Percentiles rank a stretch among this genome's conserved stretches.
Evolutionary conservation across 805 yeast species (phyloP).

Genomic region (Suhomyces prunicola): DNA sequence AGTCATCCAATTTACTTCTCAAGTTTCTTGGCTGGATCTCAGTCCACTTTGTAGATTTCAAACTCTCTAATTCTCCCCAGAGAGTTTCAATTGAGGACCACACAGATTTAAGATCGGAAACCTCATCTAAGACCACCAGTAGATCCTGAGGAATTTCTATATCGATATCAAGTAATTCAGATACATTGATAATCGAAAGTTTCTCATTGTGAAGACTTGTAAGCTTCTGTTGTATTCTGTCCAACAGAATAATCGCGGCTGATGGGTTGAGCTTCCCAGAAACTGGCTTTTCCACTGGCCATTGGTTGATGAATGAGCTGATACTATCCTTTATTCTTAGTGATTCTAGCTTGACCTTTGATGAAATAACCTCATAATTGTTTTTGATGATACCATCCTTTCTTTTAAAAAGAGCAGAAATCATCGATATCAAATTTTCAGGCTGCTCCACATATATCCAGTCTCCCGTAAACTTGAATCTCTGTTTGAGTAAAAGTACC

Average conservation of each 20-base stretch:
- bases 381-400: constrained; percentile 38
- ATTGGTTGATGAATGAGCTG: constrained; percentile 31
- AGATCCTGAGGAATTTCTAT: constrained; percentile 26
- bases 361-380: constrained; percentile 40
- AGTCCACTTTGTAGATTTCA: constrained; percentile 49
- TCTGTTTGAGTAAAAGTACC: constrained; percentile 35
- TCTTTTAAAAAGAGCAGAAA: constrained; percentile 34
- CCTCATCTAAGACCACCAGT: constrained; percentile 41
- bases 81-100: constrained; percentile 61
- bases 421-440: constrained; percentile 43
- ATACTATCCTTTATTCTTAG: constrained; percentile 31
- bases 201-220: constrained; percentile 4
- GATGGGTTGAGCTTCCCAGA: constrained; percentile 41
- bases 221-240: constrained; percentile 19
- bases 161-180: constrained; percentile 31
- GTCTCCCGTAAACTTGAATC: constrained; percentile 46
- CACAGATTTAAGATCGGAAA: constrained; percentile 53
- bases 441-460: constrained; percentile 68
- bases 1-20: constrained; percentile 48
- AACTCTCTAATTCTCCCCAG: constrained; percentile 43
- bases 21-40: constrained; percentile 43
- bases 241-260: constrained; percentile 41
- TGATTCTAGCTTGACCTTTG: constrained; percentile 42
- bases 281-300: constrained; percentile 50
- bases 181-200: constrained; percentile 18